Conservation (phyloP, 1,284 basidiomycete genomes). For the Apiotrichum veenhuisii region DNA sequence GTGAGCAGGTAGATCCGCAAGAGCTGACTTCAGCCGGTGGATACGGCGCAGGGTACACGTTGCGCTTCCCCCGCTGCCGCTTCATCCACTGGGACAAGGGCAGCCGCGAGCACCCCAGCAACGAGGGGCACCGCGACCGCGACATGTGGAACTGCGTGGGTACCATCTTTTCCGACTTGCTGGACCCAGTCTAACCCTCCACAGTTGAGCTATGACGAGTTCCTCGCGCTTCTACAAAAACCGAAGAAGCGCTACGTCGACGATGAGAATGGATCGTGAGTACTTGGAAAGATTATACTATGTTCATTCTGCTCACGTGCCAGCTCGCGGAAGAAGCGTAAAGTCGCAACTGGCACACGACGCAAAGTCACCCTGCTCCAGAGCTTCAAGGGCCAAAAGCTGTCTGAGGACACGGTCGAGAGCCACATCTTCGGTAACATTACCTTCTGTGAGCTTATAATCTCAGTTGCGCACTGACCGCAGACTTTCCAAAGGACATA, state of each 20-base stretch:
- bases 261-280: slow-evolving; percentile 38
- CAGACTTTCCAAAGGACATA: slow-evolving; percentile 64
- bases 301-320: neutral
- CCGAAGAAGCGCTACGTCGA: slow-evolving; percentile 42
- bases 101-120: slow-evolving; percentile 32
- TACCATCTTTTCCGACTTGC: neutral
- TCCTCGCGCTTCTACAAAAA: slow-evolving; percentile 32
- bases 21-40: slow-evolving; percentile 26
- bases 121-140: slow-evolving; percentile 37
- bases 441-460: slow-evolving; percentile 65
- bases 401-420: slow-evolving; percentile 59
- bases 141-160: slow-evolving; percentile 48
- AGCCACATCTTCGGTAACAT: slow-evolving; percentile 66
- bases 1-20: slow-evolving; percentile 48
- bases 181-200: neutral
- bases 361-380: slow-evolving; percentile 60
- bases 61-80: slow-evolving; percentile 84
- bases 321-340: slow-evolving; percentile 31
- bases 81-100: slow-evolving; percentile 58
- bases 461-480: neutral
- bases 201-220: slow-evolving; percentile 43
- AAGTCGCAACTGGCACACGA: slow-evolving; percentile 11
- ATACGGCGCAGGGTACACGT: slow-evolving; percentile 40
- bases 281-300: too few relatives aligned
- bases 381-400: slow-evolving; percentile 61